Conservation (phyloP, 2,329 filamentous ascomycete species). For the Pseudogymnoascus sp. region DNA sequence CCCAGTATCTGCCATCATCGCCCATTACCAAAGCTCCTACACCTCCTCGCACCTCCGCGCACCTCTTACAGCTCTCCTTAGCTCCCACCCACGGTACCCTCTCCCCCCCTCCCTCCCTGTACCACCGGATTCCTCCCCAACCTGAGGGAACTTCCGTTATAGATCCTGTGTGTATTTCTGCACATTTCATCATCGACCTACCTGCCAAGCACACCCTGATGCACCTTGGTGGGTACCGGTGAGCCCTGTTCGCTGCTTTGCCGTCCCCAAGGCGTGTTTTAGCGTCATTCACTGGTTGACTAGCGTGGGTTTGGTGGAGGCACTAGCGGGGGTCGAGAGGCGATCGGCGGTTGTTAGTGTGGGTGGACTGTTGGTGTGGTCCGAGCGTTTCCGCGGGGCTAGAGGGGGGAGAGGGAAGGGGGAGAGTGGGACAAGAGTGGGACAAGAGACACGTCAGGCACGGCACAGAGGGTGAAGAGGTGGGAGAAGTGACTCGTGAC, state of each 20-base stretch:
- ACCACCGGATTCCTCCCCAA: background rate
- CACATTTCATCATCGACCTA: background rate
- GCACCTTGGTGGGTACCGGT: background rate
- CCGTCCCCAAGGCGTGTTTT: slow-evolving; percentile 2
- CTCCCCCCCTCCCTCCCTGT: background rate
- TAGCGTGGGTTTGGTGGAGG: background rate
- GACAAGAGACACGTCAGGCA: no score
- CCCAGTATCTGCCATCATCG: no score
- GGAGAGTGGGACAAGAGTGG: no score
- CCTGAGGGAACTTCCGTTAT: background rate
- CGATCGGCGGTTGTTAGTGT: background rate
- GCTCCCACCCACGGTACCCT: background rate
- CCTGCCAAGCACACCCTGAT: background rate
- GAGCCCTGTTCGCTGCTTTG: background rate
- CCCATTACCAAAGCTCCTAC: background rate
- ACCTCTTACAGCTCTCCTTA: background rate
- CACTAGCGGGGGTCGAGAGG: background rate
- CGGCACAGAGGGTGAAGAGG: background rate
- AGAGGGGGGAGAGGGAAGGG: no score
- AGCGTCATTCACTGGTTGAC: background rate
- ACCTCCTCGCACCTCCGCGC: background rate
- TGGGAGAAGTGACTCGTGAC: background rate
- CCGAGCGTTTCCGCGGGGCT: background rate
- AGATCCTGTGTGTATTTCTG: background rate
- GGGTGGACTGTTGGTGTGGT: background rate